A percentile compares a stretch with the other conserved stretches of the same genome.
These are phyloP conservation scores for Coemansia sp. DNA, from an alignment of 192 early-diverging fungal species.

Conservation along the genomic window DNA sequence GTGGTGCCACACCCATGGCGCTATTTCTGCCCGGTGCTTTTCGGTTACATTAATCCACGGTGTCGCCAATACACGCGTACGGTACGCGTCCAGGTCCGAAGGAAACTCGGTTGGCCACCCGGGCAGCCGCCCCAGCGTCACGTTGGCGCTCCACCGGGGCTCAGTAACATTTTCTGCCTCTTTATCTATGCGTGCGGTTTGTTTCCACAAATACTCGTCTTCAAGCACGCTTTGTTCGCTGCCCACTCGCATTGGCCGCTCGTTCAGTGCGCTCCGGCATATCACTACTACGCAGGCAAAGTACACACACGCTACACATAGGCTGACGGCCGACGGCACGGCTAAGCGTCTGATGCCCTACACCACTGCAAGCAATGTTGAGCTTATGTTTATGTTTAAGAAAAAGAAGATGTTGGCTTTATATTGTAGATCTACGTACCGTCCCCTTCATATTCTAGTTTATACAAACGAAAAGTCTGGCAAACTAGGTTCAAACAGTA, in stretches of 20 bases:
- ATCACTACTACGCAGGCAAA: slow-evolving; percentile 25
- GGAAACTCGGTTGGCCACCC: slow-evolving; percentile 52
- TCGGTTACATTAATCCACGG: slow-evolving; percentile 18
- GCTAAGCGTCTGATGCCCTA: slow-evolving; percentile 37
- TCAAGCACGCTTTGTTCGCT: not conserved
- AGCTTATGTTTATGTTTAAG: not conserved
- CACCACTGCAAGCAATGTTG: not conserved
- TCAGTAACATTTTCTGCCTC: not conserved
- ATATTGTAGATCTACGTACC: slow-evolving; percentile 13
- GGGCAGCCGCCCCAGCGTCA: slow-evolving; percentile 19
- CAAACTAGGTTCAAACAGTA: not conserved
- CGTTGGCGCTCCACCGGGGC: not conserved
- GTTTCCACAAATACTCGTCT: not conserved
- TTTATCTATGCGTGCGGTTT: not conserved
- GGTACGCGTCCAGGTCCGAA: slow-evolving; percentile 26
- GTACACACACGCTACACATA: slow-evolving; percentile 26
- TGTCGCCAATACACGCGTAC: slow-evolving; percentile 12
- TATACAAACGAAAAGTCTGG: too few species aligned
- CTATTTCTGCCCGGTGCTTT: slow-evolving; percentile 45
- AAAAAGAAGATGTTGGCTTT: not conserved
- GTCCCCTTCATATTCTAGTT: slow-evolving; percentile 8
- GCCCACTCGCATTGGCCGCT: not conserved
- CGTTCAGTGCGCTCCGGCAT: slow-evolving; percentile 2
- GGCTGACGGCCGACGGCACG: slow-evolving; percentile 31
- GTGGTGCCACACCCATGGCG: slow-evolving; percentile 57